Evolutionary conservation across 257 asterid genomes (phyloP).

Genomic region (Lycium ferocissimum): DNA sequence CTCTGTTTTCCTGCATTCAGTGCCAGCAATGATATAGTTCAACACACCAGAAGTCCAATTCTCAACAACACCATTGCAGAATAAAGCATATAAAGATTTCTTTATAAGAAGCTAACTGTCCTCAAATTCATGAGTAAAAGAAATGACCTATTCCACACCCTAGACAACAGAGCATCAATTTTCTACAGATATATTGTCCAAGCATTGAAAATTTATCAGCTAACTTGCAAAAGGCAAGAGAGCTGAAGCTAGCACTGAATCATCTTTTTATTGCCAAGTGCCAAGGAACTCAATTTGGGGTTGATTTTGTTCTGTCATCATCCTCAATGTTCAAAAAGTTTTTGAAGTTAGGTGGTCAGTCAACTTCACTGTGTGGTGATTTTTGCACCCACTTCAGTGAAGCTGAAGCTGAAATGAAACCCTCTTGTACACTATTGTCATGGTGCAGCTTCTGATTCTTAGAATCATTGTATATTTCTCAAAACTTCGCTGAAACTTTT

Average conservation of each 20-base stretch:
- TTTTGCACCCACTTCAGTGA: not conserved
- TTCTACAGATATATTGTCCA: not conserved
- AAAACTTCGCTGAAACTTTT: not conserved
- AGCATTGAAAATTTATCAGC: not conserved
- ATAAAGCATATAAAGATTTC: not conserved
- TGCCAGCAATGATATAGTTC: constrained; percentile 28
- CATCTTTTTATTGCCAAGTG: not conserved
- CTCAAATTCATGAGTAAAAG: not conserved
- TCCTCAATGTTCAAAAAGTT: not conserved
- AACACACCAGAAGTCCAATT: constrained; percentile 1
- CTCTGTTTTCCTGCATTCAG: constrained; percentile 55
- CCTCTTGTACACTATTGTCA: too few species aligned
- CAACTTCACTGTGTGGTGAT: not conserved
- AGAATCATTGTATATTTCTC: constrained; percentile 1
- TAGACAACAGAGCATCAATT: not conserved
- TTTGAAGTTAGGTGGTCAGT: not conserved
- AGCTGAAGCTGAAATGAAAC: constrained; percentile 4
- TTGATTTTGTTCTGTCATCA: not conserved
- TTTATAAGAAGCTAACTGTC: constrained; percentile 25
- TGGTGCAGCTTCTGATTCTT: too few species aligned
- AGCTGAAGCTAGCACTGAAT: not conserved
- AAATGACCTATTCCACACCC: not conserved
- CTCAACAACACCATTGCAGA: not conserved
- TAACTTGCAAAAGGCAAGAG: not conserved
- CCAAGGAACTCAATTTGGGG: not conserved